A percentile compares a stretch with the other conserved stretches of the same genome.
These are phyloP conservation scores for Ephemerocybe angulata DNA, from an alignment of 768 basidiomycete species.

Conservation along the genomic window DNA sequence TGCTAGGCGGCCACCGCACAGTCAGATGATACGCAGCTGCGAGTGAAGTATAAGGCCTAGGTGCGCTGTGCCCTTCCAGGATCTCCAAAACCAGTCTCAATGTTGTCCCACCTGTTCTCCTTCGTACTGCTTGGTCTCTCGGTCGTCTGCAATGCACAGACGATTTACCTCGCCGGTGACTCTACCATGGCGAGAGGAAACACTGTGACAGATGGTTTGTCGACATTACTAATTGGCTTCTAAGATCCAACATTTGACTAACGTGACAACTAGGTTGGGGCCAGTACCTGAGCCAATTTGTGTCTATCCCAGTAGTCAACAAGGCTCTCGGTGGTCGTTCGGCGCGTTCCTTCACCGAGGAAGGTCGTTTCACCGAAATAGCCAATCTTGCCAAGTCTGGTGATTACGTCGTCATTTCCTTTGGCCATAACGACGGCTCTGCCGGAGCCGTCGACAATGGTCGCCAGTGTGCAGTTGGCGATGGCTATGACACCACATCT, in stretches of 20 bases:
- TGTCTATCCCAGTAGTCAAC: constrained; percentile 43
- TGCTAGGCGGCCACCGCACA: background rate
- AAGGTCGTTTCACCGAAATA: constrained; percentile 42
- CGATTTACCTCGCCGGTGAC: constrained; percentile 42
- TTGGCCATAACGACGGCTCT: constrained; percentile 48
- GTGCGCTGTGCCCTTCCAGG: background rate
- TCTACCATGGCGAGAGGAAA: constrained; percentile 38
- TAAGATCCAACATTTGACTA: background rate
- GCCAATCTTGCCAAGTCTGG: constrained; percentile 36
- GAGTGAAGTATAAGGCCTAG: background rate
- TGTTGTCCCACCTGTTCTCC: constrained; percentile 6
- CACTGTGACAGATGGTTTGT: constrained; percentile 31
- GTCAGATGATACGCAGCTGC: background rate
- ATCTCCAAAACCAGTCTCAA: background rate
- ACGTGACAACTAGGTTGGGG: constrained; percentile 41
- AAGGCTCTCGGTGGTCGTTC: constrained; percentile 43
- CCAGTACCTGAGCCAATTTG: constrained; percentile 37
- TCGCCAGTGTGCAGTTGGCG: constrained; percentile 38
- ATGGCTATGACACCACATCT: constrained; percentile 32
- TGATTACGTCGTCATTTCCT: constrained; percentile 43
- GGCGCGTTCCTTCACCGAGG: constrained; percentile 45
- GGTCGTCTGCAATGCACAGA: constrained; percentile 26
- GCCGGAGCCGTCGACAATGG: constrained; percentile 39
- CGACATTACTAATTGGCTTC: background rate
- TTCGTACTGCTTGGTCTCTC: constrained; percentile 5